phyloP scores from a whole-genome alignment of 345 rosid species.

The Arabis hirsuta region DNA sequence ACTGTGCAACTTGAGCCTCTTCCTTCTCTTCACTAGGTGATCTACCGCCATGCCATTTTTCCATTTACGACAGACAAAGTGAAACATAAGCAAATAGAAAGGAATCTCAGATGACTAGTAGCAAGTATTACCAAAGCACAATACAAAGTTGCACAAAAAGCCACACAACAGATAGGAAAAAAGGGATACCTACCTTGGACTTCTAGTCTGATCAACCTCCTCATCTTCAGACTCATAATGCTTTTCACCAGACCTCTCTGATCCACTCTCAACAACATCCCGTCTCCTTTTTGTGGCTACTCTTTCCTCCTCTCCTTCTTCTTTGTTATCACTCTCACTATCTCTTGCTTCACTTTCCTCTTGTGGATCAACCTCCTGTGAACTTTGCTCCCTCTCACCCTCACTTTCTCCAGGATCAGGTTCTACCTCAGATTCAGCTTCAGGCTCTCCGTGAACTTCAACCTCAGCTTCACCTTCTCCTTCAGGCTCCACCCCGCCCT shows the following conservation, averaged over 20 bases:
- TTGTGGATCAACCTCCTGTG: constrained; percentile 69
- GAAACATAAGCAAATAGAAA: constrained; percentile 28
- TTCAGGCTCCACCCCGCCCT: constrained; percentile 71
- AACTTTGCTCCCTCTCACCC: constrained; percentile 88
- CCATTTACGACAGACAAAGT: constrained; percentile 8
- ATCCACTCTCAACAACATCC: constrained; percentile 78
- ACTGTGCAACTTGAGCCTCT: constrained; percentile 55
- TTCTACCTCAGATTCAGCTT: constrained; percentile 77
- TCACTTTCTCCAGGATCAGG: constrained; percentile 90
- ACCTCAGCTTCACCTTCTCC: constrained; percentile 68
- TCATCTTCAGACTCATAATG: constrained; percentile 80
- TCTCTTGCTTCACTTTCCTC: constrained; percentile 80
- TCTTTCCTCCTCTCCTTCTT: constrained; percentile 63
- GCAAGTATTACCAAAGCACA: constrained; percentile 7
- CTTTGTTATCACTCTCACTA: constrained; percentile 71
- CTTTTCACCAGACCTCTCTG: constrained; percentile 84
- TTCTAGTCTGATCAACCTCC: constrained; percentile 83
- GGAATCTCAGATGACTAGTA: constrained; percentile 28
- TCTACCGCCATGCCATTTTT: constrained; percentile 48
- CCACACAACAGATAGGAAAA: constrained; percentile 13
- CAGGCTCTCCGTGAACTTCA: constrained; percentile 52
- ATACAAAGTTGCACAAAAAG: neutral
- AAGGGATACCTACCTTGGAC: constrained; percentile 55
- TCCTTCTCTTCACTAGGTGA: constrained; percentile 76
- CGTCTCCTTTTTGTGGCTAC: constrained; percentile 64